Percentiles rank a stretch among this genome's conserved stretches.
Conservation (phyloP, 768 basidiomycete genomes). For the Boletellus sp. region DNA sequence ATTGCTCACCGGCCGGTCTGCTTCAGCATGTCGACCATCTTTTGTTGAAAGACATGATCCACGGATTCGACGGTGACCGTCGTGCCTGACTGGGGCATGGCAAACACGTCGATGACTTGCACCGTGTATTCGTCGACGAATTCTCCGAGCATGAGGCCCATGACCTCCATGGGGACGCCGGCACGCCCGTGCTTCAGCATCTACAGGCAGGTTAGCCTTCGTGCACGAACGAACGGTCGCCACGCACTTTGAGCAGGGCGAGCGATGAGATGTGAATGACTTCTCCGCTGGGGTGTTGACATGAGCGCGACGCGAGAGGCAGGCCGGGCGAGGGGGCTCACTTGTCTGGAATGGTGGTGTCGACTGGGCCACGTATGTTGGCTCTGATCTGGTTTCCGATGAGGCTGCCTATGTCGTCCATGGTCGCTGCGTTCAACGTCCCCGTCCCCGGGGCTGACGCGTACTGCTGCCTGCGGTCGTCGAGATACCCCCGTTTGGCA, state of each 20-base stretch:
- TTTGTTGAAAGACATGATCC: slow-evolving; percentile 97
- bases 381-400: slow-evolving; percentile 50
- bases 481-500: slow-evolving; percentile 17
- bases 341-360: slow-evolving; percentile 72
- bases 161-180: slow-evolving; percentile 99
- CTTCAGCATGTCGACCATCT: slow-evolving; percentile 99
- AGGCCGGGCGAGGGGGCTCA: slow-evolving; percentile 31
- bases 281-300: slow-evolving; percentile 58
- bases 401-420: slow-evolving; percentile 49
- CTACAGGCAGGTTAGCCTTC: slow-evolving; percentile 39
- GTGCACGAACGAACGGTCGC: neutral
- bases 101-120: slow-evolving; percentile 94
- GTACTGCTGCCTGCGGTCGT: slow-evolving; percentile 30
- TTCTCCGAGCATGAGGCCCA: slow-evolving; percentile 97
- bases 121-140: slow-evolving; percentile 98
- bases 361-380: slow-evolving; percentile 39
- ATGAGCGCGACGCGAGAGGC: slow-evolving; percentile 5
- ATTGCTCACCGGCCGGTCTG: slow-evolving; percentile 87
- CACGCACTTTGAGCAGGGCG: slow-evolving; percentile 86
- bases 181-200: slow-evolving; percentile 99
- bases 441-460: slow-evolving; percentile 40
- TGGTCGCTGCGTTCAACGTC: slow-evolving; percentile 7
- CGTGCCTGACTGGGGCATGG: slow-evolving; percentile 98
- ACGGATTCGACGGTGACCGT: slow-evolving; percentile 97
- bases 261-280: slow-evolving; percentile 96